These are phyloP conservation scores for Russula abietina DNA, from an alignment of 768 basidiomycete species.

Conservation along the genomic window DNA sequence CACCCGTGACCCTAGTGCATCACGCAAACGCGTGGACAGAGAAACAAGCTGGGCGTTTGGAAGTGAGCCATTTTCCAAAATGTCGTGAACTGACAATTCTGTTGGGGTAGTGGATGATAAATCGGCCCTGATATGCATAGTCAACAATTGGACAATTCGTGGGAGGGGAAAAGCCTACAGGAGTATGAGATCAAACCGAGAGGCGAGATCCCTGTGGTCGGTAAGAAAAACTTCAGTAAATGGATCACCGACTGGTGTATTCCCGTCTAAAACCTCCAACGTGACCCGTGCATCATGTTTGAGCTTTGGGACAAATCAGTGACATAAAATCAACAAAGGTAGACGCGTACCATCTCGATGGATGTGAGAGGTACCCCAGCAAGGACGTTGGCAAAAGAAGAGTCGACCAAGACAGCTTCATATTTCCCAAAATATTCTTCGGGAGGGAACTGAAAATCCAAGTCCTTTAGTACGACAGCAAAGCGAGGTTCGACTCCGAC, in stretches of 20 bases:
- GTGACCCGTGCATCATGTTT: slow-evolving; percentile 70
- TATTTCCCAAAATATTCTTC: slow-evolving; percentile 49
- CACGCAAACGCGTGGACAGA: slow-evolving; percentile 45
- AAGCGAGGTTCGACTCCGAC: slow-evolving; percentile 18
- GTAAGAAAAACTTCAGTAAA: slow-evolving; percentile 70
- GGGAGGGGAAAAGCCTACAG: slow-evolving; percentile 37
- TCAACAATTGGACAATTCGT: slow-evolving; percentile 1
- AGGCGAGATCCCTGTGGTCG: slow-evolving; percentile 56
- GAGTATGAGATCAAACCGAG: slow-evolving; percentile 69
- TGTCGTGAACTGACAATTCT: slow-evolving; percentile 39
- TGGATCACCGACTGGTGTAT: slow-evolving; percentile 46
- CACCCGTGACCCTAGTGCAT: slow-evolving; percentile 69
- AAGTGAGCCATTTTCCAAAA: slow-evolving; percentile 56
- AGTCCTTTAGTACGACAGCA: background rate
- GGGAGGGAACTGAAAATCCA: slow-evolving; percentile 43
- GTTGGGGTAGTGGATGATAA: slow-evolving; percentile 44
- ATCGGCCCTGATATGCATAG: slow-evolving; percentile 43
- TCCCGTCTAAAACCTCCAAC: slow-evolving; percentile 53
- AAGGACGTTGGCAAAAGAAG: slow-evolving; percentile 71
- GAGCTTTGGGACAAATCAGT: slow-evolving; percentile 43
- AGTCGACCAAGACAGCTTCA: slow-evolving; percentile 69
- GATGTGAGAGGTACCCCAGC: slow-evolving; percentile 71
- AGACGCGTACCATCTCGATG: slow-evolving; percentile 58
- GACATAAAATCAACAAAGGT: slow-evolving; percentile 1
- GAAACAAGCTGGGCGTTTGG: slow-evolving; percentile 50